Evolutionary conservation across 176 grass and related monocot species (phyloP), one percentile per base, ranked within the genome.

Genomic region (Ananas comosus): DNA sequence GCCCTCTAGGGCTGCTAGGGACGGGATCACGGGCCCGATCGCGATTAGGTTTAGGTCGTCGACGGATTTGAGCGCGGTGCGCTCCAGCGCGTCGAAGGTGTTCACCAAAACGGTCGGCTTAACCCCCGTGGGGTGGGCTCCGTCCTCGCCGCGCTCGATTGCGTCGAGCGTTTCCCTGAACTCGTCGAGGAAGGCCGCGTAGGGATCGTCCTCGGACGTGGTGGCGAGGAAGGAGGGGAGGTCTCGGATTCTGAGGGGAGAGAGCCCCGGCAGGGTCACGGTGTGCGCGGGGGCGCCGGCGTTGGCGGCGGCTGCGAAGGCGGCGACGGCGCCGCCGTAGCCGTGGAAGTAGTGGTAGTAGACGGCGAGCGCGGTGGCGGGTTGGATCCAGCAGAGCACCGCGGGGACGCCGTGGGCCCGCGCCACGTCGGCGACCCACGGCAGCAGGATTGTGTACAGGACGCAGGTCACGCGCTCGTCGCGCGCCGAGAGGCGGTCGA

Each of bases 291-390:
- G 85, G 2, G 81, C 85, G 21, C 83, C 77, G 21, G 77, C 83
- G 77, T 72, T 18, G 33, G 33, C 33, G 0, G 71, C 17, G 64
- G 71, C 17, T n/a, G n/a, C n/a, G n/a, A n/a, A n/a, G n/a, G n/a
- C n/a, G n/a, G n/a, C 52, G 29, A 89, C 33, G 54, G 71, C n/a
- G 17, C 7, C 77, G 29, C 12, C 73, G 48, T 76, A 59, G 65
- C 81, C 85, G 72, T 85, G 81, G 84, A 83, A 88, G 68, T 71
- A 88, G 70, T 88, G 78, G 79, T 85, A 65, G 70, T 81, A 96
- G 22, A 83, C 67, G 72, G 85, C 73, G 27, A 83, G 69, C n/a
- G 73, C 61, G 29, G 22, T 19, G 51, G 81, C 81, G 2, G 81
- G 74, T 56, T 78, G 81, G 11, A 83, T 83, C 81, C 74, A 83